These are phyloP conservation scores for Circinella minor DNA, from an alignment of 371 early-diverging fungal species.

Conservation along the genomic window DNA sequence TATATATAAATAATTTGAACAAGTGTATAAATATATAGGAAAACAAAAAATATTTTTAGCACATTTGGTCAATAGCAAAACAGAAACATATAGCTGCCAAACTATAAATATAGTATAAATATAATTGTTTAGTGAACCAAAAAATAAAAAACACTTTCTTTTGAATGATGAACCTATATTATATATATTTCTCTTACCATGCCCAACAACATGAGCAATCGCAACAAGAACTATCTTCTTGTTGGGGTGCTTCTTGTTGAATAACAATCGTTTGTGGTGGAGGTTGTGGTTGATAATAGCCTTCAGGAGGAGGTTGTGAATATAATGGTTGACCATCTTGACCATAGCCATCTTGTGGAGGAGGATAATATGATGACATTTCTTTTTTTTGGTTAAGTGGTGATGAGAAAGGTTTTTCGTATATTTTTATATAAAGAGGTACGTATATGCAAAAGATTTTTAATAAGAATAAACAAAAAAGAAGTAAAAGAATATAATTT, in stretches of 20 bases:
- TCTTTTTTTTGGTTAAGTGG: no score
- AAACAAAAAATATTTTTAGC: background rate
- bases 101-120: background rate
- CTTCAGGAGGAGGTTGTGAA: conserved; percentile 14
- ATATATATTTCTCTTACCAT: conserved; percentile 9
- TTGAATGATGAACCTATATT: no score
- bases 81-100: conserved; percentile 19
- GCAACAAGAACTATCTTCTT: conserved; percentile 11
- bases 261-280: conserved; percentile 17
- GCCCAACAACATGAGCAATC: conserved; percentile 11
- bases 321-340: conserved; percentile 10
- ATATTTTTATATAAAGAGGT: background rate
- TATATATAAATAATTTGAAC: no score
- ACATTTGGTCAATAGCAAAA: conserved; percentile 15
- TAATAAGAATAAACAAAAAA: conserved; percentile 7
- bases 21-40: no score
- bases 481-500: background rate
- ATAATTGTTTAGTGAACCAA: background rate
- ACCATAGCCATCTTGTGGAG: conserved; percentile 5
- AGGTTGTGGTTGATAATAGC: conserved; percentile 16
- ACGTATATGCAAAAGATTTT: background rate
- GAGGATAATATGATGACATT: conserved; percentile 11
- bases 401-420: no score
- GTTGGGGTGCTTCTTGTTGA: conserved; percentile 10
- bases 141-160: no score